phyloP scores from a whole-genome alignment of 2,329 filamentous ascomycete genomes.

The Chrysosporium queenslandicum region DNA sequence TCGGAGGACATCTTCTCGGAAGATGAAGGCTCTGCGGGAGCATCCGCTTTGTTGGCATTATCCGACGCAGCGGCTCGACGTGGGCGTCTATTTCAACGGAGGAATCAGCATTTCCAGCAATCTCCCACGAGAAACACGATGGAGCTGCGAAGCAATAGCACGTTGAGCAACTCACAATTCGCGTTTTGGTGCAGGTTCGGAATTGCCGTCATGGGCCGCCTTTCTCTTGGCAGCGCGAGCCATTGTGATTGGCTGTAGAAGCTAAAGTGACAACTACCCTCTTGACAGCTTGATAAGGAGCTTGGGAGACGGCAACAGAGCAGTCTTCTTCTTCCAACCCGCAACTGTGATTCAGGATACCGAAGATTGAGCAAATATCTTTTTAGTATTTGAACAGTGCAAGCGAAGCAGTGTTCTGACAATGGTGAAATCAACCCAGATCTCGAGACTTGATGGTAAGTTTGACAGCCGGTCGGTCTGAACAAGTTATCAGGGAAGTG shows the following conservation, averaged over 20 bases:
- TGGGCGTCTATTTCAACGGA: neutral
- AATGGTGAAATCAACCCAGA: constrained; percentile 90
- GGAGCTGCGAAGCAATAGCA: neutral
- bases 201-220: constrained; percentile 14
- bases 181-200: neutral
- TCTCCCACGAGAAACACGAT: neutral
- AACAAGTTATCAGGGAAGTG: neutral
- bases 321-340: neutral
- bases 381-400: neutral
- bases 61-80: constrained; percentile 17
- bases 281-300: neutral
- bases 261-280: constrained; percentile 8
- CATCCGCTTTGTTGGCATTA: constrained; percentile 20
- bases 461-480: constrained; percentile 16
- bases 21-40: neutral
- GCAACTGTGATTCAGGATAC: neutral
- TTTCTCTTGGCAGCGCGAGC: constrained; percentile 18
- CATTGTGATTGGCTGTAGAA: constrained; percentile 23
- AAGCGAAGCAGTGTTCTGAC: constrained; percentile 13
- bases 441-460: constrained; percentile 81
- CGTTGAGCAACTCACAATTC: neutral
- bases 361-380: neutral
- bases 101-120: constrained; percentile 1
- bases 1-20: constrained; percentile 14
- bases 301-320: neutral